Evolutionary conservation across 176 grass and related monocot genomes (phyloP).

Genomic region (Oryza meyeriana): DNA sequence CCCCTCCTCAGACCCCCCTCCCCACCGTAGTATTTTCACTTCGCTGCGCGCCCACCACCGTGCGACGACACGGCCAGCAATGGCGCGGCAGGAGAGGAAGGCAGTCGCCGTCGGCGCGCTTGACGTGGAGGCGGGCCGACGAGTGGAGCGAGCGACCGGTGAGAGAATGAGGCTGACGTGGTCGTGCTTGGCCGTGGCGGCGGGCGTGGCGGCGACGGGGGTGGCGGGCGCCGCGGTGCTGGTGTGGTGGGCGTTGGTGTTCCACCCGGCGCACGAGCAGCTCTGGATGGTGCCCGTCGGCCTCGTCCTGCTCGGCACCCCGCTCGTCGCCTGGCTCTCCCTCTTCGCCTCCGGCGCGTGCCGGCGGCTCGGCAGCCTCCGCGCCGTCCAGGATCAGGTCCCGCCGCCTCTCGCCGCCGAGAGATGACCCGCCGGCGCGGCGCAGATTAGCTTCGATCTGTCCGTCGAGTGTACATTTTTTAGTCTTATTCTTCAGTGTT

Average conservation of each 20-base stretch:
- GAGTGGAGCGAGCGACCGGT: neutral
- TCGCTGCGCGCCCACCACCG: neutral
- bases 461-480: neutral
- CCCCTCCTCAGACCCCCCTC: conserved; percentile 29
- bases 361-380: conserved; percentile 9
- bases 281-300: conserved; percentile 97
- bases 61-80: neutral
- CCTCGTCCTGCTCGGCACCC: conserved; percentile 78
- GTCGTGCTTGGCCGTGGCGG: conserved; percentile 3
- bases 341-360: conserved; percentile 47
- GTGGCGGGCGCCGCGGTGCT: conserved; percentile 54
- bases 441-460: neutral
- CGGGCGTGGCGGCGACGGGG: conserved; percentile 35
- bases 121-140: conserved; percentile 8
- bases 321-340: conserved; percentile 73
- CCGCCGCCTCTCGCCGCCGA: neutral
- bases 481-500: neutral
- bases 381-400: neutral
- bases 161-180: neutral
- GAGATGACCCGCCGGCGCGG: neutral
- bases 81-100: conserved; percentile 34
- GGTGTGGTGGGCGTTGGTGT: conserved; percentile 76
- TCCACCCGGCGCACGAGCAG: conserved; percentile 61
- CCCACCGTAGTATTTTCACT: conserved; percentile 25
- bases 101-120: neutral